A percentile compares a stretch with the other conserved stretches of the same genome.
phyloP scores from a whole-genome alignment of 2,329 filamentous ascomycete species.

The Alternaria sp. region DNA sequence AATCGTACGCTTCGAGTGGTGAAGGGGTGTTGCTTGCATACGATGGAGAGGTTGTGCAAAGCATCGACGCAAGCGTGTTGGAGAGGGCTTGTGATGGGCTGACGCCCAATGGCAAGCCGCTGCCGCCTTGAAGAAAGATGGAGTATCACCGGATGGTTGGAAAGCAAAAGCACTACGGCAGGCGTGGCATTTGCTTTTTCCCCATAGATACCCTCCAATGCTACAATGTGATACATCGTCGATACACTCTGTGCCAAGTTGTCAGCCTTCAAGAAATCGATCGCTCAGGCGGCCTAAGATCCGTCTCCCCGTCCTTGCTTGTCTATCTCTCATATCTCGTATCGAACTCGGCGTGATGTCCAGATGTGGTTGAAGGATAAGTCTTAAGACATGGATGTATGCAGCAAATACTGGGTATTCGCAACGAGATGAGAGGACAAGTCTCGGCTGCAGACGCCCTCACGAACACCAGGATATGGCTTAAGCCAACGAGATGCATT shows the following conservation, averaged over 20 bases:
- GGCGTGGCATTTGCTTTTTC: too few relatives aligned
- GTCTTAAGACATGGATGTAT: background rate
- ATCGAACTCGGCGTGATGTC: background rate
- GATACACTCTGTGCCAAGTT: background rate
- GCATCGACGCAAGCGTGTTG: conserved; percentile 28
- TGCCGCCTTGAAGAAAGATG: conserved; percentile 8
- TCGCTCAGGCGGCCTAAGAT: background rate
- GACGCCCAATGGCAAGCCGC: conserved; percentile 13
- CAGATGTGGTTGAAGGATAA: background rate
- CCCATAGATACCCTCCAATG: background rate
- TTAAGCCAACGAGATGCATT: background rate
- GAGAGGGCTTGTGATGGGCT: conserved; percentile 29
- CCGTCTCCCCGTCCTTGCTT: background rate
- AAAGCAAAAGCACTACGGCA: background rate
- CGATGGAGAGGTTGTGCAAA: conserved; percentile 25
- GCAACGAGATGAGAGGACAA: conserved; percentile 75
- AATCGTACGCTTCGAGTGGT: conserved; percentile 37
- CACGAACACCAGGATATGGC: background rate
- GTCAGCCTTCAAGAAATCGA: background rate
- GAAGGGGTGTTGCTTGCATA: conserved; percentile 36
- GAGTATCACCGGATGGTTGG: background rate
- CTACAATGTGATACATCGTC: background rate
- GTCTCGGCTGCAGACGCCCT: conserved; percentile 63
- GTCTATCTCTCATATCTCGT: background rate
- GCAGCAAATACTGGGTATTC: background rate